Evolutionary conservation across 2,329 filamentous ascomycete species (phyloP), one percentile per base, ranked within the genome.

Genomic region (Fusarium lateritium): DNA sequence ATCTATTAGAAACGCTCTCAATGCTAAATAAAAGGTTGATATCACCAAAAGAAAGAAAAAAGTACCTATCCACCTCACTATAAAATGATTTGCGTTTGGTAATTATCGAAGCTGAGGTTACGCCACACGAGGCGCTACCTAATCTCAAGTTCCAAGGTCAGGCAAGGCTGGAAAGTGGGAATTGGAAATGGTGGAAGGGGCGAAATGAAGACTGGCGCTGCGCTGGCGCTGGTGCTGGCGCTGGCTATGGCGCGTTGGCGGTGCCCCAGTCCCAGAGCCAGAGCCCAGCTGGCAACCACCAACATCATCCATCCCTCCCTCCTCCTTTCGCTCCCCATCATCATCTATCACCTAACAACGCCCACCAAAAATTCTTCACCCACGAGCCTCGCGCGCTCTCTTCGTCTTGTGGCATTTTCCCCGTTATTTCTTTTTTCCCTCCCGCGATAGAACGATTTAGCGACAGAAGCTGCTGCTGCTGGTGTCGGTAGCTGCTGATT

Each of bases 331-430:
- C 65, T 70, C 47, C 51, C 58, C 58, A 70, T 69, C 67, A 64
- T 70, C 67, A 69, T 69, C 67, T 58, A 70, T 58, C 62, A 65
- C 62, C 60, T 65, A 70, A 70, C 67, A 67, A 70, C 67, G 36
- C 61, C 47, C 65, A 64, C 65, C 65, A 67, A 59, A 70, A 70
- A 64, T 63, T 64, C 58, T 67, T 65, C 62, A 45, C 56, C 47
- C 40, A 70, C 67, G 42, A 70, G 40, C 42, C 46, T 69, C 42
- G 53, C 52, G 43, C 50, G 26, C 46, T 42, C 49, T 51, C 36
- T 53, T 24, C 47, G n/a, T 47, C 46, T 38, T 47, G 54, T 34
- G 45, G 28, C 28, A 31, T 42, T 40, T 43, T 33, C 47, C 22
- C 28, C 22, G 33, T 40, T 36, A 53, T 57, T 36, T 36, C 53